A percentile compares a stretch with the other conserved stretches of the same genome.
Conservation (phyloP, 2,329 filamentous ascomycete genomes). For the Drechslerella dactyloides region DNA sequence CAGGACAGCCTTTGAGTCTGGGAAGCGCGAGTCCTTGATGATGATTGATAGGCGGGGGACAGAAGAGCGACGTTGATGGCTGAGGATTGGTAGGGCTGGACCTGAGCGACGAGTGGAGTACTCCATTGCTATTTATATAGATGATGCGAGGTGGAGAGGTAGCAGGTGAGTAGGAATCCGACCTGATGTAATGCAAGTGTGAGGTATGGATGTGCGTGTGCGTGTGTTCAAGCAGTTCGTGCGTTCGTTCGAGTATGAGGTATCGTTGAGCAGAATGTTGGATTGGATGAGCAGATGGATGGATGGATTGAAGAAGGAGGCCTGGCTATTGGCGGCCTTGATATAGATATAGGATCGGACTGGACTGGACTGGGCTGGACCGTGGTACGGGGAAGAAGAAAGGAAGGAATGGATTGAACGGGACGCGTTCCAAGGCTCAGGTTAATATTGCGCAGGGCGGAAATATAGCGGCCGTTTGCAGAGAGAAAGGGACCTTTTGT, state of each 20-base stretch:
- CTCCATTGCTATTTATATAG: conserved; percentile 31
- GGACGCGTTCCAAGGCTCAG: conserved; percentile 37
- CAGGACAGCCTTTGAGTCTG: conserved; percentile 38
- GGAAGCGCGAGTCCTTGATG: conserved; percentile 49
- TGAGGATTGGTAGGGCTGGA: conserved; percentile 39
- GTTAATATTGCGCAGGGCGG: conserved; percentile 17
- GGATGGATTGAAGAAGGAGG: too few species aligned
- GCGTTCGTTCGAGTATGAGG: too few species aligned
- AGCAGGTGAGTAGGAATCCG: conserved; percentile 9
- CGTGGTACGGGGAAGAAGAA: conserved; percentile 13
- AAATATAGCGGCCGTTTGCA: conserved; percentile 38
- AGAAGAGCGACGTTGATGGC: conserved; percentile 41
- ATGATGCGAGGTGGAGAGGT: conserved; percentile 28
- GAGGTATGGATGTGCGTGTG: too few species aligned
- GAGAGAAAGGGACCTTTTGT: conserved; percentile 14
- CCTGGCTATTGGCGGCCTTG: neutral
- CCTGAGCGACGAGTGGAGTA: conserved; percentile 30
- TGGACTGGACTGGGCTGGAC: neutral
- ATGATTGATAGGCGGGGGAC: conserved; percentile 49
- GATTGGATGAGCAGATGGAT: too few species aligned
- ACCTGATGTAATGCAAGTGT: conserved; percentile 14
- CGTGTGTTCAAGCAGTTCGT: too few species aligned
- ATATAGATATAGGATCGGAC: neutral
- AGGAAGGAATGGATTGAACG: conserved; percentile 1
- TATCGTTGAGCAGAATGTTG: too few species aligned